Evolutionary conservation across 371 early-diverging fungal genomes (phyloP), one percentile per base, ranked within the genome.

Genomic region (Mucor saturninus): DNA sequence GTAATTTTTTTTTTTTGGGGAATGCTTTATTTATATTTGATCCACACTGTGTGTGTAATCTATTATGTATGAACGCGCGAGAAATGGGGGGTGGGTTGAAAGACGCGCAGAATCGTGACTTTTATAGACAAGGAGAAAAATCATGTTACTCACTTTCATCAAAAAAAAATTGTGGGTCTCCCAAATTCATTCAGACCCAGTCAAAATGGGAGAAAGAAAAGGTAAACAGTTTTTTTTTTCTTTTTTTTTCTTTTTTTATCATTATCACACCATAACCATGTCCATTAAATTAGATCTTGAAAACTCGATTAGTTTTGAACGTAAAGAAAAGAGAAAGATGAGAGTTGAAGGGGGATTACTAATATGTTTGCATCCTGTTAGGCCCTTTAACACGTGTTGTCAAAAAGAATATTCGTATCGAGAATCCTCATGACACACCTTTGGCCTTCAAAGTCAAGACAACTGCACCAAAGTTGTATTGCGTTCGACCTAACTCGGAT

Each of bases 401-500:
- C 32, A 82, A 83, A 51, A 76, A 76, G 61, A 65, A 65, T 14
- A 68, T 93, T 46, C 51, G 56, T 1, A 76, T 94, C 53, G 68
- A 61, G 4, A 94, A 94, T 76, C 69, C 78, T 30, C 75, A 79
- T 62, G 74, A 78, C 54, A 71, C 79, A 29, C 75, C 87, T 6
- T 69, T 89, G 39, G 89, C 90, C 42, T 96, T 93, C 80, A 95
- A 96, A 73, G 89, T 96, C 65, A 95, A 95, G 68, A 96, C 97
- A 3, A 96, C 97, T 0, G 93, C 94, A 2, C 97, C 97, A 21
- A 92, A 92, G 75, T 85, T 91, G 58, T 97, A 95, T 72, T 93
- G 91, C 68, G 93, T 96, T 40, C 87, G 93, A 37, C 96, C 96
- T 32, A 96, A 95, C 73, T 83, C 90, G 15, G 95, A 95, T 13